Evolutionary conservation across 2,329 filamentous ascomycete genomes (phyloP).

Genomic region (Pseudocercospora eumusae): DNA sequence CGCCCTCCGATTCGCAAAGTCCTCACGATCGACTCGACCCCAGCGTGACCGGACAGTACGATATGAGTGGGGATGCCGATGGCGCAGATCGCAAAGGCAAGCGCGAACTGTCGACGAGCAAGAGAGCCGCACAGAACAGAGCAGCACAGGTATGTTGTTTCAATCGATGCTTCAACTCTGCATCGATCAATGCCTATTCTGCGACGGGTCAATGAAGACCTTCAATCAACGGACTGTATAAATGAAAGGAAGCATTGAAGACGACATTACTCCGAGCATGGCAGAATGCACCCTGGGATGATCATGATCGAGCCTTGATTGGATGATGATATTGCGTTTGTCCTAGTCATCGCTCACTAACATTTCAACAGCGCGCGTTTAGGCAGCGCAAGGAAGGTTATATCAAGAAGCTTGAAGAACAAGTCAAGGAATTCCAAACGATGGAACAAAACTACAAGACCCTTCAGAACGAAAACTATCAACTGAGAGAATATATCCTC

Average conservation of each 20-base stretch:
- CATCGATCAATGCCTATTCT: not conserved
- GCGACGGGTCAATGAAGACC: not conserved
- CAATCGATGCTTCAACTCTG: slow-evolving; percentile 13
- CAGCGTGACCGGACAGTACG: slow-evolving; percentile 57
- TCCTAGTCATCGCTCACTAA: not conserved
- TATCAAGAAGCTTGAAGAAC: slow-evolving; percentile 94
- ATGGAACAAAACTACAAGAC: slow-evolving; percentile 76
- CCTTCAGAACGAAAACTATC: slow-evolving; percentile 86
- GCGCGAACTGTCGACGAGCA: slow-evolving; percentile 89
- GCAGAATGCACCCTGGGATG: not conserved
- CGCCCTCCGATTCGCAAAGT: slow-evolving; percentile 43
- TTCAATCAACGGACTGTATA: not conserved
- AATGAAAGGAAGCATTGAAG: not conserved
- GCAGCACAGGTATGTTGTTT: slow-evolving; percentile 80
- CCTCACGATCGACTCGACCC: slow-evolving; percentile 58
- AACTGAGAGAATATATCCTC: slow-evolving; percentile 88
- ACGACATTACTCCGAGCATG: not conserved
- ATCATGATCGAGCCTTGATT: not conserved
- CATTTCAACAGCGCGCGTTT: slow-evolving; percentile 73
- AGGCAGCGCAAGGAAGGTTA: slow-evolving; percentile 97
- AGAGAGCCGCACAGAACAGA: slow-evolving; percentile 93
- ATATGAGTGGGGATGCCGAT: slow-evolving; percentile 53
- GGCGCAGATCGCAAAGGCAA: slow-evolving; percentile 69
- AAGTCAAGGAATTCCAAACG: slow-evolving; percentile 76
- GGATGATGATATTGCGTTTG: not conserved